A percentile compares a stretch with the other conserved stretches of the same genome.
These are phyloP conservation scores for Mycena sanguinolenta DNA, from an alignment of 768 basidiomycete genomes.

Conservation along the genomic window DNA sequence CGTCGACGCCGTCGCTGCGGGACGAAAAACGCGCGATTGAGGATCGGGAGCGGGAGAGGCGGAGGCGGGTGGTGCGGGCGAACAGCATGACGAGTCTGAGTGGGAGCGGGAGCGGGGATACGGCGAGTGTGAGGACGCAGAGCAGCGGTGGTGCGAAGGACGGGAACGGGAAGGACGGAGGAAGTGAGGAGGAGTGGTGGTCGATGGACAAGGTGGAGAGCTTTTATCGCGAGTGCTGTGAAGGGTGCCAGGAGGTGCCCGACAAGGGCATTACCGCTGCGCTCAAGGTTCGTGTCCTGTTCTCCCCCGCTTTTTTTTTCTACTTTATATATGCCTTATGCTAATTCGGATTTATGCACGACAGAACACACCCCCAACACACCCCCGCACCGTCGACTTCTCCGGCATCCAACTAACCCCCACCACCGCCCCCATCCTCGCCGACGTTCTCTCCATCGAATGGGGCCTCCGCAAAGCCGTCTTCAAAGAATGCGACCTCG, in stretches of 20 bases:
- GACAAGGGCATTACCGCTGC: slow-evolving; percentile 76
- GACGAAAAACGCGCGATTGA: slow-evolving; percentile 89
- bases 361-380: slow-evolving; percentile 65
- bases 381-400: slow-evolving; percentile 83
- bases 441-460: slow-evolving; percentile 92
- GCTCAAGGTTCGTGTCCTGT: slow-evolving; percentile 79
- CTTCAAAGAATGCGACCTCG: slow-evolving; percentile 89
- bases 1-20: slow-evolving; percentile 81
- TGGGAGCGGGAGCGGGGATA: background rate
- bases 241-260: slow-evolving; percentile 78
- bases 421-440: slow-evolving; percentile 81
- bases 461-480: slow-evolving; percentile 92
- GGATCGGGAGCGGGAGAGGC: slow-evolving; percentile 77
- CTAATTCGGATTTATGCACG: background rate
- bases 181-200: slow-evolving; percentile 82
- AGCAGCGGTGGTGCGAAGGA: slow-evolving; percentile 9
- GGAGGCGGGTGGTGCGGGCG: slow-evolving; percentile 74
- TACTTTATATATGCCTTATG: background rate
- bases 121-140: slow-evolving; percentile 13
- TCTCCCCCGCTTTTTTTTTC: background rate
- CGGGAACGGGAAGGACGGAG: background rate
- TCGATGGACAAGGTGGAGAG: slow-evolving; percentile 84
- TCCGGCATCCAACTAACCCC: slow-evolving; percentile 82
- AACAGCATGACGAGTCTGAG: slow-evolving; percentile 45
- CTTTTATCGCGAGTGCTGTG: slow-evolving; percentile 90